These are phyloP conservation scores for Rubroboletus pulcherrimus DNA, from an alignment of 768 basidiomycete genomes.

Conservation along the genomic window DNA sequence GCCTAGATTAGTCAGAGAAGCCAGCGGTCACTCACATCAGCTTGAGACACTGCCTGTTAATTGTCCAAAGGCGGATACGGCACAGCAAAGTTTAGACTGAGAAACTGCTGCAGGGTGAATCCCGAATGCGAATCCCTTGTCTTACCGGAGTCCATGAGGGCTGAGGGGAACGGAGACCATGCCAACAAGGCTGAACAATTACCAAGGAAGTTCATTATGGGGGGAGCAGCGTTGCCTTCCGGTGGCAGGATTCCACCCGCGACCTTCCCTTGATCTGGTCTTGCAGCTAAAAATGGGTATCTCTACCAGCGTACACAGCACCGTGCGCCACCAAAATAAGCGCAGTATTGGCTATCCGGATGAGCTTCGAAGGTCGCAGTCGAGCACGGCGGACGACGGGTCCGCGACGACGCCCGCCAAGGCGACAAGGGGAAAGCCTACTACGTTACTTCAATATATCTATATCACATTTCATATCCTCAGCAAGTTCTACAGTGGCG, in stretches of 20 bases:
- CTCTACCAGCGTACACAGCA: background rate
- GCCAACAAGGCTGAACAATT: constrained; percentile 18
- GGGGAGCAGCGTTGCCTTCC: background rate
- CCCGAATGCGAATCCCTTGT: constrained; percentile 18
- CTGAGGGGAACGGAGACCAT: constrained; percentile 18
- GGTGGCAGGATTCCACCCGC: background rate
- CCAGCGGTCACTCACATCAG: background rate
- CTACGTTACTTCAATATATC: constrained; percentile 1
- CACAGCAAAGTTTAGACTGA: constrained; percentile 1
- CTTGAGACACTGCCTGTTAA: constrained; percentile 11
- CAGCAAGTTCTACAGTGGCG: constrained; percentile 24
- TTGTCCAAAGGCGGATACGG: background rate
- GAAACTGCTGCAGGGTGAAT: constrained; percentile 13
- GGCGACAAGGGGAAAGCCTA: background rate
- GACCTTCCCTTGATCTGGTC: constrained; percentile 4
- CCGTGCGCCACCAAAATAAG: background rate
- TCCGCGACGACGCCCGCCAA: constrained; percentile 1
- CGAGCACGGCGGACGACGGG: background rate
- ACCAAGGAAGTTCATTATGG: constrained; percentile 6
- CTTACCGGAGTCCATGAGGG: constrained; percentile 7
- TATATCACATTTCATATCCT: constrained; percentile 4
- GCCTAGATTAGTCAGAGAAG: constrained; percentile 7
- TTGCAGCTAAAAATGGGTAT: constrained; percentile 9
- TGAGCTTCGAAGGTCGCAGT: no score
- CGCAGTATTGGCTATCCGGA: background rate